Conservation (phyloP, 768 basidiomycete genomes). For the Candolleomyces aberdarensis region DNA sequence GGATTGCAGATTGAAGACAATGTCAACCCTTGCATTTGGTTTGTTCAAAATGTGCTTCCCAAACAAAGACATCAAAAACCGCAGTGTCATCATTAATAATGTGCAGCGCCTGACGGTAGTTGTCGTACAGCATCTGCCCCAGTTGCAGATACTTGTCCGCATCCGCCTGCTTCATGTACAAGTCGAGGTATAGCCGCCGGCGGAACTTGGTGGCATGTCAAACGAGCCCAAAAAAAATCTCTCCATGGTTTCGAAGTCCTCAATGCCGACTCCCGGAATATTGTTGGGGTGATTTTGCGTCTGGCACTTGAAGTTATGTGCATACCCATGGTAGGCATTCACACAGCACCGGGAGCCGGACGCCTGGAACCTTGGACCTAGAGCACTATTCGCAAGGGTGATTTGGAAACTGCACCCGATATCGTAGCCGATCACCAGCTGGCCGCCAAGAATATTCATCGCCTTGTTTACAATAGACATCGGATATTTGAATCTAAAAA, state of each 20-base stretch:
- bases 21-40: no score
- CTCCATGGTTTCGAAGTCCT: conserved; percentile 25
- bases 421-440: conserved; percentile 23
- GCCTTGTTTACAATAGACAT: conserved; percentile 20
- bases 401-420: conserved; percentile 24
- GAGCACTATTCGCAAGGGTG: conserved; percentile 19
- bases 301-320: conserved; percentile 19
- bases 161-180: conserved; percentile 7
- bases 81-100: conserved; percentile 8
- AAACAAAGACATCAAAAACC: no score
- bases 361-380: conserved; percentile 11
- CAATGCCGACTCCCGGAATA: conserved; percentile 22
- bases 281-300: neutral
- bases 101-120: conserved; percentile 23
- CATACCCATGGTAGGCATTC: conserved; percentile 24
- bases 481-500: conserved; percentile 23
- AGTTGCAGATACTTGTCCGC: neutral
- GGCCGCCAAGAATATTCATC: conserved; percentile 16
- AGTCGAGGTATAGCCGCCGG: conserved; percentile 1
- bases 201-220: conserved; percentile 10
- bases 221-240: conserved; percentile 17
- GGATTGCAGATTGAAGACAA: no score
- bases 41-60: no score
- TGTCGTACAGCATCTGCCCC: conserved; percentile 11
- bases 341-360: conserved; percentile 12